phyloP scores from a whole-genome alignment of 1,284 basidiomycete genomes.

The Ustilago sp. region DNA sequence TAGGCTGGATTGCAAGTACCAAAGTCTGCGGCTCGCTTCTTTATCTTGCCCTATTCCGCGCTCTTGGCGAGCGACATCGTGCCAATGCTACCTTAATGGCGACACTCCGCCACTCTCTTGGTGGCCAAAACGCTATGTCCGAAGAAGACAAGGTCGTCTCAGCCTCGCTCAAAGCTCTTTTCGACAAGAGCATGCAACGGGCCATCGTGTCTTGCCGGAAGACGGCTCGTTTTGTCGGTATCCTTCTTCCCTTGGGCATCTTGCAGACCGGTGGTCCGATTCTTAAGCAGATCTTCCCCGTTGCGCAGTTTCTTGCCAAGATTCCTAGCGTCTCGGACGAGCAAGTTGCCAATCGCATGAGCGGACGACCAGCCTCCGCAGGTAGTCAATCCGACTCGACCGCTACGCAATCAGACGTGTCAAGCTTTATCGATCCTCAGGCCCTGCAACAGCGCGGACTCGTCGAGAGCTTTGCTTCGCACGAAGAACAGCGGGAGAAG shows the following conservation, averaged over 20 bases:
- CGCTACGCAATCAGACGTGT: conserved; percentile 9
- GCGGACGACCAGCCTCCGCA: conserved; percentile 7
- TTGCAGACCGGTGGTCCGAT: conserved; percentile 59
- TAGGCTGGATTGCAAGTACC: conserved; percentile 56
- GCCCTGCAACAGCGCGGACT: conserved; percentile 26
- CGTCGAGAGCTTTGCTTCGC: conserved; percentile 14
- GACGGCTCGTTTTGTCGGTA: conserved; percentile 51
- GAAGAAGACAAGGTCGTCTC: conserved; percentile 48
- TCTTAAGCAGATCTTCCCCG: conserved; percentile 53
- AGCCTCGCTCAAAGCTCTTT: conserved; percentile 46
- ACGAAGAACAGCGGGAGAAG: conserved; percentile 20
- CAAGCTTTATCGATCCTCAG: conserved; percentile 41
- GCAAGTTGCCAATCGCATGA: conserved; percentile 28
- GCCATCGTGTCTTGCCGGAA: conserved; percentile 52
- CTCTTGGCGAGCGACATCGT: conserved; percentile 52
- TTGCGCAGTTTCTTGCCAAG: conserved; percentile 59
- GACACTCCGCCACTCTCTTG: conserved; percentile 34
- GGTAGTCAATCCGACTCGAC: not conserved
- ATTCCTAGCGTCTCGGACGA: conserved; percentile 47
- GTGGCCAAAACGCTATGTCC: conserved; percentile 29
- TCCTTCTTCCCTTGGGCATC: conserved; percentile 51
- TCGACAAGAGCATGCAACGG: conserved; percentile 52
- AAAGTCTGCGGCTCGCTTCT: conserved; percentile 57
- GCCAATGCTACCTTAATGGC: conserved; percentile 53
- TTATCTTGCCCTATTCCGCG: conserved; percentile 54